Conservation (phyloP, 257 asterid genomes). For the Scutellaria baicalensis region DNA sequence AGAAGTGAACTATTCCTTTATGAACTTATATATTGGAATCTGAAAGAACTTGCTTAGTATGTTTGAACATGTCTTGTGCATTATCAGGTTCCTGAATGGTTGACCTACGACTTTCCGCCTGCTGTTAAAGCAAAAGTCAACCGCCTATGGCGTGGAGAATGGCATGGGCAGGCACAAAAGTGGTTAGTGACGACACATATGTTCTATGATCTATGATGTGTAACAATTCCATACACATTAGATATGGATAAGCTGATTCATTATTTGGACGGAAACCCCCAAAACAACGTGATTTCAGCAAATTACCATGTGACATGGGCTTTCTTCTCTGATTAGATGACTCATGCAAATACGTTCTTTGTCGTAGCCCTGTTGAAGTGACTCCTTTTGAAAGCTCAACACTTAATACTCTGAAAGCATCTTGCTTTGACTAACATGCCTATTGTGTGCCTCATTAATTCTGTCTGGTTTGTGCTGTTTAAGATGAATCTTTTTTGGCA, state of each 20-base stretch:
- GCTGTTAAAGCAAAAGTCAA: slow-evolving; percentile 85
- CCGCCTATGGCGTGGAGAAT: slow-evolving; percentile 91
- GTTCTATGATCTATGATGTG: too few species aligned
- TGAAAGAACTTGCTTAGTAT: background rate
- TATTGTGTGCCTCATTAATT: too few species aligned
- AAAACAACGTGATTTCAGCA: background rate
- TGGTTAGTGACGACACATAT: slow-evolving; percentile 32
- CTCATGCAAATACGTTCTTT: background rate
- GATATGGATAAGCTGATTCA: background rate
- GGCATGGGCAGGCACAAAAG: slow-evolving; percentile 92
- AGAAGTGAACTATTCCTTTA: background rate
- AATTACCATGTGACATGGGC: background rate
- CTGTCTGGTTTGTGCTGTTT: too few species aligned
- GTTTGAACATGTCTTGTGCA: background rate
- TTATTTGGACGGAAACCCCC: background rate
- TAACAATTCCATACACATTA: background rate
- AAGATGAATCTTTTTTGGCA: too few species aligned
- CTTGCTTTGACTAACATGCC: too few species aligned
- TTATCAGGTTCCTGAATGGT: slow-evolving; percentile 26
- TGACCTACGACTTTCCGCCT: slow-evolving; percentile 63
- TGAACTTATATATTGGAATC: background rate
- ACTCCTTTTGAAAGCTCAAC: background rate
- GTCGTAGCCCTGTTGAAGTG: background rate
- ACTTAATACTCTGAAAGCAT: too few species aligned
- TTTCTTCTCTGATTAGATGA: background rate